A percentile compares a stretch with the other conserved stretches of the same genome.
Conservation (phyloP, 257 asterid genomes). For the Anisodus acutangulus region DNA sequence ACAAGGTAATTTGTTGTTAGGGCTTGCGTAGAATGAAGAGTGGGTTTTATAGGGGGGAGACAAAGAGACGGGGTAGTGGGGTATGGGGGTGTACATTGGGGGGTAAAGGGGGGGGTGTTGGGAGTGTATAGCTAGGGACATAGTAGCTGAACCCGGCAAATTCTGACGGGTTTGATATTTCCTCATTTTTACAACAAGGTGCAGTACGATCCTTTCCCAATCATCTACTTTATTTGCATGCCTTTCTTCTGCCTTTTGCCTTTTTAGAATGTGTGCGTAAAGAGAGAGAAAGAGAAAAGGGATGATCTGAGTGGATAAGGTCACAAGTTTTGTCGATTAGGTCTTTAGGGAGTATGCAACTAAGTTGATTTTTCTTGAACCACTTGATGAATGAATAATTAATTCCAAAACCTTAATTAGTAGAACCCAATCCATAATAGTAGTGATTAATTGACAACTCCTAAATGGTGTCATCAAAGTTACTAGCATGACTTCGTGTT, state of each 20-base stretch:
- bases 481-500: too few relatives aligned
- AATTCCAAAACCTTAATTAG: too few relatives aligned
- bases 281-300: background rate
- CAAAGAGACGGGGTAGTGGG: background rate
- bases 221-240: slow-evolving; percentile 29
- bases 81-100: background rate
- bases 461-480: too few relatives aligned
- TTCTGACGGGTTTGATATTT: slow-evolving; percentile 42
- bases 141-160: slow-evolving; percentile 34
- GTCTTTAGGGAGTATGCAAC: background rate
- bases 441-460: too few relatives aligned
- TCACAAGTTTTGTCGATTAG: background rate
- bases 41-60: slow-evolving; percentile 21
- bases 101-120: background rate
- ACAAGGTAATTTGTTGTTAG: background rate
- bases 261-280: too few relatives aligned
- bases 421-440: too few relatives aligned
- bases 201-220: slow-evolving; percentile 26
- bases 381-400: background rate
- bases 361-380: background rate
- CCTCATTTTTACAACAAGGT: slow-evolving; percentile 28
- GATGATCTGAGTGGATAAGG: background rate
- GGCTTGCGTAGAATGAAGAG: background rate
- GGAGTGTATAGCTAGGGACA: slow-evolving; percentile 18
- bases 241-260: slow-evolving; percentile 20